Evolutionary conservation across 2,329 filamentous ascomycete species (phyloP).

Genomic region (Aschersonia sp.): DNA sequence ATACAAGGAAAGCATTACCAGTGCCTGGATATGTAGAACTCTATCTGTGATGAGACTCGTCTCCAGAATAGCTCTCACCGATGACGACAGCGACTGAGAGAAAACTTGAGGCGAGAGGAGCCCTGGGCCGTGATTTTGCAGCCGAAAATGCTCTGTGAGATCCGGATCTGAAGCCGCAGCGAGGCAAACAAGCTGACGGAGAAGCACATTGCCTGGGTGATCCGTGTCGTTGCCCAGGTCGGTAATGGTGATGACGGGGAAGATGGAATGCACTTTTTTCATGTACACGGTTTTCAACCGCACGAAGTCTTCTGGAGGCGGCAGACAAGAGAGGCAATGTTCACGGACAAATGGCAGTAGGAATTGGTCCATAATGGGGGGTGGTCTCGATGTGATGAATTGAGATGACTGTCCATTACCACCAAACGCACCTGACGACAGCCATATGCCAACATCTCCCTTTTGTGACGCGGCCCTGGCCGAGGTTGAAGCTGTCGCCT

Average conservation of each 20-base stretch:
- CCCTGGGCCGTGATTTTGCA: constrained; percentile 21
- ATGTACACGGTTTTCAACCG: constrained; percentile 31
- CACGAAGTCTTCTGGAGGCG: constrained; percentile 29
- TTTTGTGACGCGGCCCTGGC: constrained; percentile 24
- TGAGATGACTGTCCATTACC: constrained; percentile 16
- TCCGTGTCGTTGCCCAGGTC: constrained; percentile 15
- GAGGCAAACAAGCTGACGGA: constrained; percentile 40
- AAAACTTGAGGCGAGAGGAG: constrained; percentile 31
- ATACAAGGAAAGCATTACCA: constrained; percentile 42
- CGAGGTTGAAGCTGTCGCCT: constrained; percentile 28
- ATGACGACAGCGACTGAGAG: constrained; percentile 30
- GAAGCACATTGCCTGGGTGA: constrained; percentile 24
- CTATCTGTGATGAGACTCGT: constrained; percentile 38
- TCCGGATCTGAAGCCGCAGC: constrained; percentile 36
- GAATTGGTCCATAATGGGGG: constrained; percentile 23
- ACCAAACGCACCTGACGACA: constrained; percentile 18
- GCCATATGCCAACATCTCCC: constrained; percentile 42
- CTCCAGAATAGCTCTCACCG: constrained; percentile 34
- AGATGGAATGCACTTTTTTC: constrained; percentile 38
- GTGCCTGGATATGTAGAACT: constrained; percentile 38
- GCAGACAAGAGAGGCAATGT: constrained; percentile 32
- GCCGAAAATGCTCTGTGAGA: constrained; percentile 27
- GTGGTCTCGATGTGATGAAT: constrained; percentile 22
- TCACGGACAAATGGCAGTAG: constrained; percentile 27
- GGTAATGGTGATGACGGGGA: constrained; percentile 32